Evolutionary conservation across 2,329 filamentous ascomycete species (phyloP), one percentile per base, ranked within the genome.

Genomic region (Neofusicoccum laricinum): DNA sequence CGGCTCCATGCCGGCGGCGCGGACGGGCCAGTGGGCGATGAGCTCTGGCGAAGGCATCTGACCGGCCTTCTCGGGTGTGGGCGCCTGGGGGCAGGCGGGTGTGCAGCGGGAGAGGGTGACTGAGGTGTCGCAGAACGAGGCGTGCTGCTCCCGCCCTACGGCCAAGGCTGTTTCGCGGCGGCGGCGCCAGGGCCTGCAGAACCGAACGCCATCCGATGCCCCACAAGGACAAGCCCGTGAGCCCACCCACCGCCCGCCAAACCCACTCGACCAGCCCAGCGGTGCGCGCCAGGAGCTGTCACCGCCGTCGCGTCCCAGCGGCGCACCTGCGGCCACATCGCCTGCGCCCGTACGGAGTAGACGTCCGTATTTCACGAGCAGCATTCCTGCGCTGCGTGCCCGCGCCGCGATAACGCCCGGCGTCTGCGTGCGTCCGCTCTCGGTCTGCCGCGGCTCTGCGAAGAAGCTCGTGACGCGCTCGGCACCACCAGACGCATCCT

Each of bases 1-100:
- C 53, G 63, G 63, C 63, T 64, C 63, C 63, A 64, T 64, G 63
- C 45, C 46, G 51, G 63, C 51, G 43, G 63, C 53, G 63, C 49
- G 45, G 45, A 32, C 45, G 53, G 63, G 55, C 46, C 45, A 61
- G 63, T 64, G 63, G 38, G 55, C 38, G 63, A 61, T 53, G 38
- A 61, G 46, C 34, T 64, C 63, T 51, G 63, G 53, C 17, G 63
- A 64, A 45, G 63, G 63, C 63, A 64, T 64, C n/a, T 38, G 63
- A 43, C 53, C 45, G 25, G 53, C 48, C 30, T 46, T 17, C 40
- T 55, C 38, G 40, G 50, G 32, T 19, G 40, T 19, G 34, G 36
- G 50, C 14, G 62, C 41, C 49, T 55, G 50, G 15, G 15, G 5
- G 38, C 36, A 63, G 61, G 38, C 48, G 8, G 46, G 17, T 17